phyloP scores from a whole-genome alignment of 345 rosid genomes.

The Brassica incana region DNA sequence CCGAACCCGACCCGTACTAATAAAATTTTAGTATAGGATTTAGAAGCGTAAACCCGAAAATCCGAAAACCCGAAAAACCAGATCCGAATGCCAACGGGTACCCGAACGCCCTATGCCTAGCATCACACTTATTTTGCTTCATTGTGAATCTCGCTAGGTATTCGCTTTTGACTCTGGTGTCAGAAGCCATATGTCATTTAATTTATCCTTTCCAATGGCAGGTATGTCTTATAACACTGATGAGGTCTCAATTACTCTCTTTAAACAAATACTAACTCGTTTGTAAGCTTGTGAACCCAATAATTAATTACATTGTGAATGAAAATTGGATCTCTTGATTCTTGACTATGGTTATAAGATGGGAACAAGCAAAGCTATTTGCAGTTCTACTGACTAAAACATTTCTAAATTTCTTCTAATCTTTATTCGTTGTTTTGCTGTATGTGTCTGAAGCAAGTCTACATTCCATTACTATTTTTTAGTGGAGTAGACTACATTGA shows the following conservation, averaged over 20 bases:
- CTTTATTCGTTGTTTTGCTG: slow-evolving; percentile 45
- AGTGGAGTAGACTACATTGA: slow-evolving; percentile 99
- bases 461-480: slow-evolving; percentile 99
- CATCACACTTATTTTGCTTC: slow-evolving; percentile 18
- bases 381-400: slow-evolving; percentile 13
- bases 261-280: slow-evolving; percentile 8
- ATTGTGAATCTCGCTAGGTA: slow-evolving; percentile 55
- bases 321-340: slow-evolving; percentile 6
- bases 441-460: slow-evolving; percentile 92
- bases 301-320: not conserved
- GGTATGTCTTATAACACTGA: slow-evolving; percentile 48
- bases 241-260: slow-evolving; percentile 11
- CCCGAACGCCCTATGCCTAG: too few relatives aligned
- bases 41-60: too few relatives aligned
- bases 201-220: slow-evolving; percentile 98
- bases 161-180: slow-evolving; percentile 82
- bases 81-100: too few relatives aligned
- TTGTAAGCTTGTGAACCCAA: slow-evolving; percentile 19
- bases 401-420: slow-evolving; percentile 16
- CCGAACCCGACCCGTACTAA: too few relatives aligned
- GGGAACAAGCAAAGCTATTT: slow-evolving; percentile 3
- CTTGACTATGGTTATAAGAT: not conserved
- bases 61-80: too few relatives aligned
- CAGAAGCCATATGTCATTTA: slow-evolving; percentile 96
- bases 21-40: too few relatives aligned